Evolutionary conservation across 2,329 filamentous ascomycete species (phyloP).

Genomic region (Calonectria ilicicola): DNA sequence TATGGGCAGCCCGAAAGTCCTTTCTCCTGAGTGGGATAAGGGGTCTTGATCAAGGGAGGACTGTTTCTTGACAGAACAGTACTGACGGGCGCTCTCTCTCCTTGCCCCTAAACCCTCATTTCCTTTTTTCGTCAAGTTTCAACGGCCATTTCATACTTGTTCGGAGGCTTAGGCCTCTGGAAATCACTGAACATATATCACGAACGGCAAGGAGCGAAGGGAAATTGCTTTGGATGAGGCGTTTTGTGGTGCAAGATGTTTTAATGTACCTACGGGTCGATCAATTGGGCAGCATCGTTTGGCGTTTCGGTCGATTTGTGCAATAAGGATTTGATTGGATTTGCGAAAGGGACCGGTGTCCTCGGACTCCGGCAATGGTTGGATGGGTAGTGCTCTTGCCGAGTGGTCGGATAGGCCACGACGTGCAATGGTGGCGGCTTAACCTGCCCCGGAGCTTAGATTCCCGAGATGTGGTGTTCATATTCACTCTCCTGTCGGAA

Average conservation of each 20-base stretch:
- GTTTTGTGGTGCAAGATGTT: neutral
- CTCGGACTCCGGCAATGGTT: neutral
- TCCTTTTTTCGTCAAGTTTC: neutral
- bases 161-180: neutral
- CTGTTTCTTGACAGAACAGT: neutral
- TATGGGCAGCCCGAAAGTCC: neutral
- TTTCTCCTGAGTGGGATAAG: neutral
- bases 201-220: neutral
- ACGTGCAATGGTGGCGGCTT: neutral
- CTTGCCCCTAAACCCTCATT: too few species aligned
- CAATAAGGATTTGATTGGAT: constrained; percentile 4
- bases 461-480: neutral
- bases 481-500: neutral
- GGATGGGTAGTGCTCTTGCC: neutral
- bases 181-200: neutral
- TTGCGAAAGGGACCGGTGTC: constrained; percentile 10
- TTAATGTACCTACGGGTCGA: constrained; percentile 21
- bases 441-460: neutral
- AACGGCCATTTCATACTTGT: neutral
- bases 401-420: neutral
- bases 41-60: neutral
- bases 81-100: neutral
- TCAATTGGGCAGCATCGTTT: constrained; percentile 36
- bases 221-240: constrained; percentile 5
- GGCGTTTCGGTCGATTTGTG: constrained; percentile 35